Evolutionary conservation across 2,329 filamentous ascomycete species (phyloP).

Genomic region (Coniochaeta ligniaria): DNA sequence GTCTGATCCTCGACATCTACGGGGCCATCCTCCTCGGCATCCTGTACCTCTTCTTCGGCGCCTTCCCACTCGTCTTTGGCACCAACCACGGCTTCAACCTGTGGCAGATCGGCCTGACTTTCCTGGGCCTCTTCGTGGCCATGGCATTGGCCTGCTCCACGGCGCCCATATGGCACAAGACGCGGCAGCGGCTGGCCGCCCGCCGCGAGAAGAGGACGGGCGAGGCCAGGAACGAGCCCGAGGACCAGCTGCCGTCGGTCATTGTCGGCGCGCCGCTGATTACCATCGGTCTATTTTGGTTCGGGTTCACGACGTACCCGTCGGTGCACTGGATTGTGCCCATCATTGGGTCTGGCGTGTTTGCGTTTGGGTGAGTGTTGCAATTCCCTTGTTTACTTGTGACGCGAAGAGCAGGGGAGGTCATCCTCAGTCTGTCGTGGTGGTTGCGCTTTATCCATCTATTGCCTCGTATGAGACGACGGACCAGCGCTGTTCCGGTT

Average conservation of each 20-base stretch:
- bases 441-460: neutral
- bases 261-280: constrained; percentile 71
- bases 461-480: neutral
- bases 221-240: constrained; percentile 64
- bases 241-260: constrained; percentile 73
- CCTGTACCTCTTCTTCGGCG: constrained; percentile 85
- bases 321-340: constrained; percentile 70
- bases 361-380: constrained; percentile 57
- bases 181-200: constrained; percentile 50
- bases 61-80: constrained; percentile 73
- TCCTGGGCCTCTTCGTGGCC: constrained; percentile 63
- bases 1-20: constrained; percentile 71
- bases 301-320: constrained; percentile 76
- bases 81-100: constrained; percentile 68
- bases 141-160: constrained; percentile 57
- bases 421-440: neutral
- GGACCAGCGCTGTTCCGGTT: neutral
- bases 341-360: constrained; percentile 65
- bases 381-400: neutral
- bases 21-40: constrained; percentile 82
- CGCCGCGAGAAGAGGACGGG: constrained; percentile 44
- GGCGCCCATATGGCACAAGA: constrained; percentile 59
- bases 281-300: constrained; percentile 77
- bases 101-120: constrained; percentile 74
- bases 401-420: neutral